Conservation (phyloP, 352 stramenopile species). For the Globisporangium cylindrosporum region DNA sequence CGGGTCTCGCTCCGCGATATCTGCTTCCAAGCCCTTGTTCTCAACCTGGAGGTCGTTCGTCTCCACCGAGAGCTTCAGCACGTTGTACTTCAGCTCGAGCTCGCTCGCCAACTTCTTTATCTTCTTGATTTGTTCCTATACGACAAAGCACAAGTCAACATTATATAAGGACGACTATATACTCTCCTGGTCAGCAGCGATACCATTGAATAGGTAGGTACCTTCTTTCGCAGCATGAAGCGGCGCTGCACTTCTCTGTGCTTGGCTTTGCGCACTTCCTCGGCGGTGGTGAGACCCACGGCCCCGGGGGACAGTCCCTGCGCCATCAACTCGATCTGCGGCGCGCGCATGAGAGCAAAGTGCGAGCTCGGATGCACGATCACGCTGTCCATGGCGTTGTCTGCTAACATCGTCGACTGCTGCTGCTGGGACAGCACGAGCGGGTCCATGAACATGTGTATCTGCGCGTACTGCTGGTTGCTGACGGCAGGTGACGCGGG, state of each 20-base stretch:
- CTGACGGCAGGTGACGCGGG: background rate
- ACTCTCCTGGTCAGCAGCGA: background rate
- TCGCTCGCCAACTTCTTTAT: conserved; percentile 25
- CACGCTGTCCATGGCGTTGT: background rate
- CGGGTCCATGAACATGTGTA: background rate
- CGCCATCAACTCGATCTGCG: conserved; percentile 1
- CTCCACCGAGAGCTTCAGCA: conserved; percentile 24
- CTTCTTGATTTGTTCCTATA: conserved; percentile 27
- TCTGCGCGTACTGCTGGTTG: background rate
- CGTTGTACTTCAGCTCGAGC: conserved; percentile 28
- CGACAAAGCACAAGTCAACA: background rate
- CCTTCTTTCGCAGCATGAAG: conserved; percentile 47
- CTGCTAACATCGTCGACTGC: background rate
- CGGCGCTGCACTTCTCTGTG: conserved; percentile 42
- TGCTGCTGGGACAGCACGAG: background rate
- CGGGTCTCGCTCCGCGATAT: background rate
- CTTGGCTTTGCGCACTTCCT: conserved; percentile 34
- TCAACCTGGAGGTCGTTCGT: conserved; percentile 25
- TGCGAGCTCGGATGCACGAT: background rate
- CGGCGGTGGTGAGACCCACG: background rate
- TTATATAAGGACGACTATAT: background rate
- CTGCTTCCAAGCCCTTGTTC: conserved; percentile 21
- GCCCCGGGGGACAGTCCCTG: background rate
- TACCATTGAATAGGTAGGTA: background rate
- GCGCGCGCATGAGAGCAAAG: background rate